A percentile compares a stretch with the other conserved stretches of the same genome.
phyloP scores from a whole-genome alignment of 2,329 filamentous ascomycete species.

The Diplodia sapinea region DNA sequence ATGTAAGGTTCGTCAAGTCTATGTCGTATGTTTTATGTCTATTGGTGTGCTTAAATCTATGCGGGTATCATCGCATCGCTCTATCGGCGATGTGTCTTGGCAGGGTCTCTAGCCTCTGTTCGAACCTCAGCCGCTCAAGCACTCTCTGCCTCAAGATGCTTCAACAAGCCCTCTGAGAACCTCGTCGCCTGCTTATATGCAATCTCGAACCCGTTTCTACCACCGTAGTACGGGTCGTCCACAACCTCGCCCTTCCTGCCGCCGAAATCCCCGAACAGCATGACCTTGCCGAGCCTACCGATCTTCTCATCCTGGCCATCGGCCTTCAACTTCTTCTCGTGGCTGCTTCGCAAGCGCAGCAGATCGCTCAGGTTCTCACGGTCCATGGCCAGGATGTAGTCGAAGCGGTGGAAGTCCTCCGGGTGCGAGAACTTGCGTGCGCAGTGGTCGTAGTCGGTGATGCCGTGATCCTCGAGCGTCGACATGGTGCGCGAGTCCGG shows the following conservation, averaged over 20 bases:
- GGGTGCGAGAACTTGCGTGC: constrained; percentile 72
- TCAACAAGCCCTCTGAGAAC: constrained; percentile 78
- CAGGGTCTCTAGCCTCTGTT: neutral
- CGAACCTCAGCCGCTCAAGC: neutral
- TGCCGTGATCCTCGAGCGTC: constrained; percentile 75
- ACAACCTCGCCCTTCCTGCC: constrained; percentile 69
- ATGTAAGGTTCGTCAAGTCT: neutral
- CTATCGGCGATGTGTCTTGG: constrained; percentile 1
- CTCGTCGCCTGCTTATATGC: constrained; percentile 84
- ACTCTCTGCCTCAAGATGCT: constrained; percentile 55
- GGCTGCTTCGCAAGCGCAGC: constrained; percentile 61
- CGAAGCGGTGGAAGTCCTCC: constrained; percentile 81
- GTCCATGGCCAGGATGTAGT: constrained; percentile 97
- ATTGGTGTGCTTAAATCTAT: constrained; percentile 3
- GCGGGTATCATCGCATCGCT: constrained; percentile 27
- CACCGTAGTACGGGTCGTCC: constrained; percentile 93
- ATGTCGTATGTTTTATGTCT: neutral
- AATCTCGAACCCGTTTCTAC: constrained; percentile 75
- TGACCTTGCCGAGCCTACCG: constrained; percentile 60
- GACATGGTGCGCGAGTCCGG: constrained; percentile 85
- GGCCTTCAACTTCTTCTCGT: constrained; percentile 51
- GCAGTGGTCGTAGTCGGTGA: constrained; percentile 75
- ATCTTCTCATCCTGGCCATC: constrained; percentile 44
- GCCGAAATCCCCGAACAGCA: constrained; percentile 86
- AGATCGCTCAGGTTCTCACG: constrained; percentile 77